phyloP scores from a whole-genome alignment of 2,329 filamentous ascomycete species.

The Penicillium sp. region DNA sequence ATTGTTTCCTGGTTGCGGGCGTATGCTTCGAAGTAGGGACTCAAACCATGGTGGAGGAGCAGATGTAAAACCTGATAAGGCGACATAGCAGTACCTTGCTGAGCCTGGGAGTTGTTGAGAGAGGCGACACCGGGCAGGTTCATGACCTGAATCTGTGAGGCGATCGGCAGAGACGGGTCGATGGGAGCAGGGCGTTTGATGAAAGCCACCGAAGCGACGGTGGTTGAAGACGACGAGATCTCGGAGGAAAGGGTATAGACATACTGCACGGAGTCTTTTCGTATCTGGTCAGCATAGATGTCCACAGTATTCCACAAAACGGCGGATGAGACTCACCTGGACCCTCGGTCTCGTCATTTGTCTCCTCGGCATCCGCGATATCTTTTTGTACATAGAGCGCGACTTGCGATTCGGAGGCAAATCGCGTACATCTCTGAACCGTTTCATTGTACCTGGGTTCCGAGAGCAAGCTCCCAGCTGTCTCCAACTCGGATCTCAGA shows the following conservation, averaged over 20 bases:
- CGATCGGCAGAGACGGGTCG: constrained; percentile 74
- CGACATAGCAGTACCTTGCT: constrained; percentile 68
- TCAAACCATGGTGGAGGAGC: constrained; percentile 81
- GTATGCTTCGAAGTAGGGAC: constrained; percentile 95
- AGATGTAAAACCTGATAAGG: constrained; percentile 92
- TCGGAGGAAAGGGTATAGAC: constrained; percentile 77
- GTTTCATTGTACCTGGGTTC: constrained; percentile 69
- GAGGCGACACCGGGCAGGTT: constrained; percentile 80
- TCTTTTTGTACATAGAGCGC: constrained; percentile 88
- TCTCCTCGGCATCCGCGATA: constrained; percentile 51
- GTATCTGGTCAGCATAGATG: constrained; percentile 4
- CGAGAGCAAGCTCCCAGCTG: constrained; percentile 75
- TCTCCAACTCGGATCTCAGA: constrained; percentile 70
- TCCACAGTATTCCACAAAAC: background rate
- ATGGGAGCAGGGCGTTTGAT: constrained; percentile 86
- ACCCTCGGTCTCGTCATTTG: constrained; percentile 35
- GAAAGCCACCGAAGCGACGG: constrained; percentile 83
- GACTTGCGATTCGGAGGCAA: constrained; percentile 80
- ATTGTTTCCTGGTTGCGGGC: constrained; percentile 71
- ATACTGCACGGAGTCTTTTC: constrained; percentile 48
- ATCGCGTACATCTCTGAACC: constrained; percentile 77
- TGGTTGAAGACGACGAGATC: constrained; percentile 65
- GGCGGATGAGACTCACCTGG: constrained; percentile 35
- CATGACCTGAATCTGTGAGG: constrained; percentile 84
- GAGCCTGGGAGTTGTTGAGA: constrained; percentile 59